Evolutionary conservation across 305 asterid genomes (phyloP), one percentile per base, ranked within the genome.

Genomic region (Lippia alba): DNA sequence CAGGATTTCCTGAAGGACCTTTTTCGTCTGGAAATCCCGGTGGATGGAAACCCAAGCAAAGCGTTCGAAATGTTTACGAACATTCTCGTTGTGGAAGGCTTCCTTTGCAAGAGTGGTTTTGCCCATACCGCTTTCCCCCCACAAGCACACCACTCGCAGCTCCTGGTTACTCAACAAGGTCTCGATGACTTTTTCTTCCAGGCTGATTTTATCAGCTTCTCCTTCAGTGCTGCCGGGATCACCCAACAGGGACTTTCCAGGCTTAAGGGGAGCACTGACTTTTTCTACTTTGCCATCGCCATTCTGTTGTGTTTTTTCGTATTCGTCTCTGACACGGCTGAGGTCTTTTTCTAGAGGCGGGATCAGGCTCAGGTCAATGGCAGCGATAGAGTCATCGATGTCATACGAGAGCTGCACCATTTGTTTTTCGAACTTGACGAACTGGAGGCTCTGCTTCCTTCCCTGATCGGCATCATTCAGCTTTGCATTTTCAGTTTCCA

Each of bases 21-120:
- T 0, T 15, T n/a, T 32, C 3, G 15, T 57, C 15, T 36, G 4
- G 12, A 68, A 32, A 0, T 40, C 19, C 3, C 10, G 65, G 56
- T 40, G 19, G 8, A 73, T 56, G 5, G 20, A 9, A 39, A 73
- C 40, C 65, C 68, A 73, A 18, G 57, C 61, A 12, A 12, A 7
- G 8, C 8, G 5, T 0, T 24, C 0, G 59, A 77, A 68, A 6
- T 3, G 0, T 0, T 0, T 0, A 17, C 9, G 1, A 34, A 62
- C 12, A 0, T 8, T 0, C 0, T 3, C 3, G 5, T 12, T 5
- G 5, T 5, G 0, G 11, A 18, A 73, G 0, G 62, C 10, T n/a
- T 17, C 39, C 40, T 14, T 8, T 1, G 81, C 75, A 8, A 77
- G 48, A 11, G 69, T 39, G 6, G 75, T 67, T 63, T 77, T 77